phyloP scores from a whole-genome alignment of 352 stramenopile species.

The Phytophthora cajani region DNA sequence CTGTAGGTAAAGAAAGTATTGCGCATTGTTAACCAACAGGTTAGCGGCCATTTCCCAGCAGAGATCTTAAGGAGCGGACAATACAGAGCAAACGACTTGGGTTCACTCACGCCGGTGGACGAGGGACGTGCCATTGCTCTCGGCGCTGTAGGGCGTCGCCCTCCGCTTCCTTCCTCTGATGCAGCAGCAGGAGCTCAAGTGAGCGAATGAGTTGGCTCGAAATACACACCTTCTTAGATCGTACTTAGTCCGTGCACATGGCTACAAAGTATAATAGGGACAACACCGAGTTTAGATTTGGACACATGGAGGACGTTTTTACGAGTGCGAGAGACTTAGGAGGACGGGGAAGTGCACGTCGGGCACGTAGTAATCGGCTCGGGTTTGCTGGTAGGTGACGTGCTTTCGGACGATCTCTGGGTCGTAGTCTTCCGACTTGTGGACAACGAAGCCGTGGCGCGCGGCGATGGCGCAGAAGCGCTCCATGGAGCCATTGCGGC shows the following conservation, averaged over 20 bases:
- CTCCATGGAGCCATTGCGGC: constrained; percentile 77
- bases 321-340: constrained; percentile 40
- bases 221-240: constrained; percentile 19
- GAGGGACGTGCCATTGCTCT: constrained; percentile 33
- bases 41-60: constrained; percentile 2
- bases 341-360: constrained; percentile 77
- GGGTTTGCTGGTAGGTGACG: constrained; percentile 36
- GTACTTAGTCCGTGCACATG: constrained; percentile 19
- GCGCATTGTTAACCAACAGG: not conserved
- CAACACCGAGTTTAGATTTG: constrained; percentile 4
- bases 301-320: constrained; percentile 7
- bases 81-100: not conserved
- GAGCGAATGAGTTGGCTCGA: constrained; percentile 25
- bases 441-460: constrained; percentile 44
- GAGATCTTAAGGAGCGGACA: not conserved
- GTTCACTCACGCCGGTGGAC: constrained; percentile 19
- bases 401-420: constrained; percentile 45
- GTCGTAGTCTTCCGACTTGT: constrained; percentile 54
- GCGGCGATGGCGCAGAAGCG: constrained; percentile 66
- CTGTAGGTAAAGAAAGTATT: constrained; percentile 19
- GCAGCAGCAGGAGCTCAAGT: constrained; percentile 10
- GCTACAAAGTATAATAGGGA: constrained; percentile 21
- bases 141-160: not conserved
- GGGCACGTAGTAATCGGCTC: constrained; percentile 72
- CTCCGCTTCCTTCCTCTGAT: too few relatives aligned